Percentiles rank a stretch among this genome's conserved stretches.
Evolutionary conservation across 1,284 basidiomycete genomes (phyloP).

Genomic region (Trichosporon ovoides): DNA sequence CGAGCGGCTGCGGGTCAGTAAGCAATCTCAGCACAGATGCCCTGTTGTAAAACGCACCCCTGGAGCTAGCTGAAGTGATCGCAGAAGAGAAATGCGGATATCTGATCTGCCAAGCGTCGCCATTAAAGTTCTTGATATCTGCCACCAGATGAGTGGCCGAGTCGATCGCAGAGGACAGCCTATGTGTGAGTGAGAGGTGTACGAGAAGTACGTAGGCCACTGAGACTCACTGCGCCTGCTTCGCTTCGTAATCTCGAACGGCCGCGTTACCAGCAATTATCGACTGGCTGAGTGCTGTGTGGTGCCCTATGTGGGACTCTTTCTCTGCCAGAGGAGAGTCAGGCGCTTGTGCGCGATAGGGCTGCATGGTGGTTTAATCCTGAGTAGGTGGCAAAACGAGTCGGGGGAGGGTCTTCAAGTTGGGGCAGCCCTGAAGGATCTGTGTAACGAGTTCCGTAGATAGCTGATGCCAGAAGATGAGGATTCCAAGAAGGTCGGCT

Average conservation of each 20-base stretch:
- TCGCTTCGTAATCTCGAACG: slow-evolving; percentile 46
- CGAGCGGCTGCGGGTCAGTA: slow-evolving; percentile 54
- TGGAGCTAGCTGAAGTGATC: slow-evolving; percentile 27
- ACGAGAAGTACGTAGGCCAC: background rate
- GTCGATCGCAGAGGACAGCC: slow-evolving; percentile 69
- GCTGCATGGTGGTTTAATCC: slow-evolving; percentile 32
- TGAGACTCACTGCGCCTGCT: slow-evolving; percentile 38
- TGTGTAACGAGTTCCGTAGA: no score
- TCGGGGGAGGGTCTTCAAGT: background rate
- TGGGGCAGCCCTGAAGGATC: background rate
- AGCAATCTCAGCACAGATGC: no score
- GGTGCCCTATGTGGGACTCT: slow-evolving; percentile 41
- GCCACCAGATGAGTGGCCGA: slow-evolving; percentile 63
- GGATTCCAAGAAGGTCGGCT: no score
- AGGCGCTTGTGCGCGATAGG: slow-evolving; percentile 29
- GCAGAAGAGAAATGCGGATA: slow-evolving; percentile 60
- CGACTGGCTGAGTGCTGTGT: slow-evolving; percentile 29
- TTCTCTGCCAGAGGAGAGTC: slow-evolving; percentile 37
- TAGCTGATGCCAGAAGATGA: no score
- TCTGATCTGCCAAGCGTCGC: slow-evolving; percentile 75
- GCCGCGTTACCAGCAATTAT: slow-evolving; percentile 37
- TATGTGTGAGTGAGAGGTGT: slow-evolving; percentile 38
- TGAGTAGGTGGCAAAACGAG: background rate
- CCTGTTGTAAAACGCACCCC: no score
- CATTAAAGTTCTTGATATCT: slow-evolving; percentile 75